A percentile compares a stretch with the other conserved stretches of the same genome.
Conservation (phyloP, 805 yeast genomes). For the Starmerella scarabaei region DNA sequence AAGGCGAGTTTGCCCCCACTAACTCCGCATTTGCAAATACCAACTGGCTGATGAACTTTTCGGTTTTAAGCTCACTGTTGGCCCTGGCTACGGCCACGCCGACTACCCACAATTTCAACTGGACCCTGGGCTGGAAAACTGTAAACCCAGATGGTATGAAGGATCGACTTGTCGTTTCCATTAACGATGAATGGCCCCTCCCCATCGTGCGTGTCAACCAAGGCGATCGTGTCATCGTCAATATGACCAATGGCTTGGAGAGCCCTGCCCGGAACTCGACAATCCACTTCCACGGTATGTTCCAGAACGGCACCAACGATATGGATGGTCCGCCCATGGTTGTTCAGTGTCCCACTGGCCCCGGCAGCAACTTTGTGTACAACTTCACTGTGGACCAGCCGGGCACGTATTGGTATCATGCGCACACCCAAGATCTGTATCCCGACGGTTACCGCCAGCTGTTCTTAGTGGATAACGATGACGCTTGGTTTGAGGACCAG, state of each 20-base stretch:
- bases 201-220: conserved; percentile 66
- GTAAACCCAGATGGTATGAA: conserved; percentile 46
- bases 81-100: conserved; percentile 9
- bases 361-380: conserved; percentile 60
- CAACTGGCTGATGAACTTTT: conserved; percentile 1
- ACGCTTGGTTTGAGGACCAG: conserved; percentile 44
- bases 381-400: conserved; percentile 81
- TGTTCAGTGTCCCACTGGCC: conserved; percentile 85
- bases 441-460: conserved; percentile 64
- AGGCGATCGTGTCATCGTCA: conserved; percentile 66
- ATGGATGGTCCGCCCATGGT: conserved; percentile 90
- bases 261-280: conserved; percentile 48
- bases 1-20: not conserved
- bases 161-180: conserved; percentile 42
- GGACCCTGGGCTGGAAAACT: conserved; percentile 24
- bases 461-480: conserved; percentile 59
- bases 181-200: conserved; percentile 70
- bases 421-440: conserved; percentile 80
- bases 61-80: conserved; percentile 3
- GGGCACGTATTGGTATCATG: conserved; percentile 96
- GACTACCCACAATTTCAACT: conserved; percentile 25
- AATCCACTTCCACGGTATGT: conserved; percentile 89
- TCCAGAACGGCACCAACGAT: conserved; percentile 56
- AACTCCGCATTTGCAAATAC: not conserved
- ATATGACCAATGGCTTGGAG: conserved; percentile 61